phyloP scores from a whole-genome alignment of 2,329 filamentous ascomycete genomes.

The Botryotinia calthae region DNA sequence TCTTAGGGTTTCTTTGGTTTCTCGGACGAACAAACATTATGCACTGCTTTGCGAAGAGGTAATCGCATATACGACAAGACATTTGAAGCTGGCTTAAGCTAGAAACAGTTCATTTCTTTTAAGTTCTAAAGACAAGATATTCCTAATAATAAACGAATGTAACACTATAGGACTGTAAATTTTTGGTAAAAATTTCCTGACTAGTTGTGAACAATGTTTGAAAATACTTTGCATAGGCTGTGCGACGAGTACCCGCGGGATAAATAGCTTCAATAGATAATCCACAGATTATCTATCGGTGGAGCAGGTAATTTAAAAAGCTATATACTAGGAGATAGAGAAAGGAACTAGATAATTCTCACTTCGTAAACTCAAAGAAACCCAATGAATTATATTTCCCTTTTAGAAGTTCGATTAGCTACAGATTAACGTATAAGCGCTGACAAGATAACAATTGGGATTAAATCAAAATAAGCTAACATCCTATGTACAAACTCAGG shows the following conservation, averaged over 20 bases:
- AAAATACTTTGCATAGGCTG: background rate
- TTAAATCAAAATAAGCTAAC: too few relatives aligned
- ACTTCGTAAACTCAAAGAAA: background rate
- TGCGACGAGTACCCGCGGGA: background rate
- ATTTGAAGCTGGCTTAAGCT: background rate
- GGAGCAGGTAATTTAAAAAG: background rate
- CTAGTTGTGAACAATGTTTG: too few relatives aligned
- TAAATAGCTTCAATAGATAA: background rate
- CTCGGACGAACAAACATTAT: constrained; percentile 90
- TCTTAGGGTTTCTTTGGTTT: constrained; percentile 92
- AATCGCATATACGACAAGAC: background rate
- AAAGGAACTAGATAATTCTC: background rate
- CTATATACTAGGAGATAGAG: background rate
- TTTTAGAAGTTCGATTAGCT: background rate
- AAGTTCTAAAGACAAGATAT: too few relatives aligned
- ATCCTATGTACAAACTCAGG: too few relatives aligned
- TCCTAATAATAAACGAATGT: too few relatives aligned
- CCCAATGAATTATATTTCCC: background rate
- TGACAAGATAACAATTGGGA: too few relatives aligned
- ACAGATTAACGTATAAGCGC: background rate
- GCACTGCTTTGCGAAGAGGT: constrained; percentile 77
- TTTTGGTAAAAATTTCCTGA: too few relatives aligned
- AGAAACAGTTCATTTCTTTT: background rate
- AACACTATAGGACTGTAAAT: too few relatives aligned
- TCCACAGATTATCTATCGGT: background rate